phyloP scores from a whole-genome alignment of 805 yeast species.

The Candida nemodendra region DNA sequence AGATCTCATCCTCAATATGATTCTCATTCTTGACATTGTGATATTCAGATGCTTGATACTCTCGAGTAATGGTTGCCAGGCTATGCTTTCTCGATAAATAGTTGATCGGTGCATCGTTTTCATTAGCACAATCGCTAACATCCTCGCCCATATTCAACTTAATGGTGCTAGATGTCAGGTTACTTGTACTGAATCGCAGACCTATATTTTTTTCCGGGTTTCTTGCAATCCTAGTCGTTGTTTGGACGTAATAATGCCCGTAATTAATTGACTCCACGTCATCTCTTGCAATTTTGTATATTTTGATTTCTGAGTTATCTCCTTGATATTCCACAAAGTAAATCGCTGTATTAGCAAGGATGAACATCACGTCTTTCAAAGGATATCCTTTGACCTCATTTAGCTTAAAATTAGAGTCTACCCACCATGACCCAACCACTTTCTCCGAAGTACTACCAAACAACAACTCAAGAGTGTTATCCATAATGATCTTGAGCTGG shows the following conservation, averaged over 20 bases:
- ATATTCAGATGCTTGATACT: background rate
- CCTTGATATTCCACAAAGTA: constrained; percentile 25
- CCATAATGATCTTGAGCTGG: constrained; percentile 14
- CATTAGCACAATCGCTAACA: background rate
- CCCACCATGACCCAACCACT: constrained; percentile 36
- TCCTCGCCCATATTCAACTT: constrained; percentile 2
- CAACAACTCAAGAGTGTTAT: constrained; percentile 13
- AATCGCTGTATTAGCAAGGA: constrained; percentile 24
- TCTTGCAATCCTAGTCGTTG: constrained; percentile 19
- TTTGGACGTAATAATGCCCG: constrained; percentile 27
- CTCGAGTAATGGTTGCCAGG: background rate
- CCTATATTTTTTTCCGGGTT: constrained; percentile 36
- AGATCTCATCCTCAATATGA: constrained; percentile 4
- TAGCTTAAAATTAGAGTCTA: constrained; percentile 16
- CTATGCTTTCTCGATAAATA: background rate
- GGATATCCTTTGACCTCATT: constrained; percentile 10
- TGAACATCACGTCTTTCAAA: constrained; percentile 25
- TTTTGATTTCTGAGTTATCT: constrained; percentile 16
- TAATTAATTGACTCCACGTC: constrained; percentile 26
- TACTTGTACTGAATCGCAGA: constrained; percentile 15
- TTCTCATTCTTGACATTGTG: background rate
- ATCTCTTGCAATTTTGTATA: constrained; percentile 20
- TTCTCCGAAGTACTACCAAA: constrained; percentile 22
- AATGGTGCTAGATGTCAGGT: constrained; percentile 1
- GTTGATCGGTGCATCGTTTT: background rate